phyloP scores from a whole-genome alignment of 495 filamentous ascomycete genomes.

The Polyplosphaeria fusca region DNA sequence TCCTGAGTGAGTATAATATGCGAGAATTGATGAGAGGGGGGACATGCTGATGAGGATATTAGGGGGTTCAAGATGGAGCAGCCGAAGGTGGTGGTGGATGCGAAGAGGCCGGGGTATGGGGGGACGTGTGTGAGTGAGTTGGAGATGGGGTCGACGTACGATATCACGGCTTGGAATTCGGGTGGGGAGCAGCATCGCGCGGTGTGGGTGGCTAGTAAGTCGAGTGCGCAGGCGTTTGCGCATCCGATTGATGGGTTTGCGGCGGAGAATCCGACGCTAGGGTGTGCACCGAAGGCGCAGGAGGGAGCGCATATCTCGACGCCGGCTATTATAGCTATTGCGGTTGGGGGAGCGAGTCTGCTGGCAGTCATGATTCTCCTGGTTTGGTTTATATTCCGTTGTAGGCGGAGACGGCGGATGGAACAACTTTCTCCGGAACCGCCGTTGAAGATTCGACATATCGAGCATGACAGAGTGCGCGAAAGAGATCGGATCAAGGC shows the following conservation, averaged over 20 bases:
- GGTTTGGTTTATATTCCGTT: neutral
- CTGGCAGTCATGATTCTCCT: neutral
- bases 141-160: neutral
- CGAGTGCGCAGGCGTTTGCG: neutral
- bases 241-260: neutral
- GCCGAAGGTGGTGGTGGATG: neutral
- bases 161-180: neutral
- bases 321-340: neutral
- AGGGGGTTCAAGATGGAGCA: neutral
- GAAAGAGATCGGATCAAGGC: no score
- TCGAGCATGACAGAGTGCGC: neutral
- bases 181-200: neutral
- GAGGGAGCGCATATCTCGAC: neutral
- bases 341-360: neutral
- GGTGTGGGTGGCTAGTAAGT: neutral
- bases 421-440: neutral
- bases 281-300: neutral
- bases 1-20: slow-evolving; percentile 21
- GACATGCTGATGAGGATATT: neutral
- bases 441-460: neutral
- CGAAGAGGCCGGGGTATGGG: neutral
- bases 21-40: neutral
- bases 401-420: neutral
- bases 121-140: neutral
- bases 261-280: neutral